Conservation (phyloP, 2,329 filamentous ascomycete species). For the Stromatinia cepivora region DNA sequence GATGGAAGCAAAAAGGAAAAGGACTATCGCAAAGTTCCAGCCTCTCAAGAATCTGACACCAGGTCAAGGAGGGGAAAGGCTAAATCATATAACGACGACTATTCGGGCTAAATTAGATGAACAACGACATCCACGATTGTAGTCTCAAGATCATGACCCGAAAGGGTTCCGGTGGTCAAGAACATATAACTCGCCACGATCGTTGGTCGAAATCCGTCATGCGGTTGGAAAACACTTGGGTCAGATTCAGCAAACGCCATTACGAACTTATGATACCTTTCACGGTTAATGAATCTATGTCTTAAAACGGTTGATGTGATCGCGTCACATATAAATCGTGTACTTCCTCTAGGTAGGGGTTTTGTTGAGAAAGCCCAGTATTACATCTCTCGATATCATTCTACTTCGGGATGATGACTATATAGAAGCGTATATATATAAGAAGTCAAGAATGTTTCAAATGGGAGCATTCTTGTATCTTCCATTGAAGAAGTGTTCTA, state of each 20-base stretch:
- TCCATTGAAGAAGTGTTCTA: neutral
- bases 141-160: neutral
- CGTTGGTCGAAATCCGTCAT: neutral
- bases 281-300: neutral
- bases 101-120: neutral
- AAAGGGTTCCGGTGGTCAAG: neutral
- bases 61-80: constrained; percentile 13
- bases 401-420: neutral
- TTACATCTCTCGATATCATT: neutral
- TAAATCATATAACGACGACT: constrained; percentile 9
- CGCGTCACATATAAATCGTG: too few species aligned
- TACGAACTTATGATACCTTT: constrained; percentile 16
- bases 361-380: neutral
- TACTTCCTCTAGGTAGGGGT: neutral
- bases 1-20: constrained; percentile 7
- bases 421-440: neutral
- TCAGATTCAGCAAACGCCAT: neutral
- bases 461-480: neutral
- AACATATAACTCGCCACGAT: neutral
- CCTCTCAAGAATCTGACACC: constrained; percentile 7
- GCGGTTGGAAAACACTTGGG: neutral
- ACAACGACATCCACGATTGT: too few species aligned
- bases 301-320: neutral
- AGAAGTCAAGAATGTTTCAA: neutral
- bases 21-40: constrained; percentile 11